Base-by-base conservation (phyloP, 2,329 filamentous ascomycete genomes). In the Diaporthe capsici region DNA sequence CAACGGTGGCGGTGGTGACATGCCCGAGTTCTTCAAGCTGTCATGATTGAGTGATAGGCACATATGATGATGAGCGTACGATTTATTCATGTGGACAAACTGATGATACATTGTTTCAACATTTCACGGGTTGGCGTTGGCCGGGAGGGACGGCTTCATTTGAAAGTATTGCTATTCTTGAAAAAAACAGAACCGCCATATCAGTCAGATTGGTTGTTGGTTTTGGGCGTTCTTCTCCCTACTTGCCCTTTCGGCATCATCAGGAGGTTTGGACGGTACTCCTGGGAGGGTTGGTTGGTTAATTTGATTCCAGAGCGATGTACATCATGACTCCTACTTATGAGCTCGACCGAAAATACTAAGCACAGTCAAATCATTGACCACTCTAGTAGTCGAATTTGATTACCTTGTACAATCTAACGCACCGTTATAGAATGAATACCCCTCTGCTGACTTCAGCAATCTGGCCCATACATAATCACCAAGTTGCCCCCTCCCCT, bases 231-330 rank as follows among this genome's bases (percentile, higher is more conserved):
- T 60, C 17, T 44, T 31, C 15, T 39, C 49, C 39, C 17, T 65
- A 25, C 12, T 7, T 47, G 34, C n/a, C 37, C n/a, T 28, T 28
- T 42, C 10, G 61, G 61, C 61, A 49, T 65, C 12, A 49, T 51
- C 55, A 72, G 70, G 70, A 60, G 70, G 70, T 61, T 63, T 31
- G 42, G 51, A 72, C 70, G 58, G 70, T 37, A 72, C 70, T 61
- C 70, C 70, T 72, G 53, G 22, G 39, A 51, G 55, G 70, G 39
- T 39, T 31, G n/a, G 17, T 10, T 39, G 25, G 28, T 47, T 6
- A 34, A 47, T n/a, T 37, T 61, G 70, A 49, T 72, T 61, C 39
- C 12, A 51, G 44, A 39, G 55, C 42, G 58, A 37, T 72, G 68
- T 71, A 71, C 39, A 58, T 49, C 37, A 47, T 71, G 37, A 71